Percentiles rank a stretch among this genome's conserved stretches.
phyloP scores from a whole-genome alignment of 305 asterid species.

The Plantago lanceolata region DNA sequence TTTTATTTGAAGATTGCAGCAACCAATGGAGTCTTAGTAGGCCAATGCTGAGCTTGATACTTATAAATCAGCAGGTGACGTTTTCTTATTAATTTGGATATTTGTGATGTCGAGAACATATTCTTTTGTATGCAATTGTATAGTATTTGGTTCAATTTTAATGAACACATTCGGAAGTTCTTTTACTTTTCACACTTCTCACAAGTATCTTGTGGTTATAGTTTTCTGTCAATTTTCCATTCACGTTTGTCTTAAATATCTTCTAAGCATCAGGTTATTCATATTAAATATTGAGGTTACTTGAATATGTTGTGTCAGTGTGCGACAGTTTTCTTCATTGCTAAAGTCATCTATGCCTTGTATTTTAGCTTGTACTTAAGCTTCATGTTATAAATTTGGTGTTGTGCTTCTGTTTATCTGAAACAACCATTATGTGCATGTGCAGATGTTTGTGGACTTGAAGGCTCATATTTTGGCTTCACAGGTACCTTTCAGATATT shows the following conservation, averaged over 20 bases:
- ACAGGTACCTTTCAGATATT: slow-evolving; percentile 46
- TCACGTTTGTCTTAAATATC: too few relatives aligned
- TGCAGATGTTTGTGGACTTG: slow-evolving; percentile 81
- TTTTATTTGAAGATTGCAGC: slow-evolving; percentile 84
- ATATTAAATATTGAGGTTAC: slow-evolving; percentile 1
- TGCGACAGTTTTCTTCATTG: slow-evolving; percentile 5
- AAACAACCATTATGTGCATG: slow-evolving; percentile 23
- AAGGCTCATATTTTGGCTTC: slow-evolving; percentile 82
- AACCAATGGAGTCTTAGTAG: slow-evolving; percentile 97
- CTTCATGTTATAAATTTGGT: slow-evolving; percentile 12
- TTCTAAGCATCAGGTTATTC: too few relatives aligned
- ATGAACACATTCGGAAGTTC: too few relatives aligned
- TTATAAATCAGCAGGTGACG: slow-evolving; percentile 80
- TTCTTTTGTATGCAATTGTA: not conserved
- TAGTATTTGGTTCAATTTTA: too few relatives aligned
- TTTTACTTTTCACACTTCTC: too few relatives aligned
- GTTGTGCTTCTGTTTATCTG: slow-evolving; percentile 20
- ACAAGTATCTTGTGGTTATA: too few relatives aligned
- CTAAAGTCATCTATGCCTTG: slow-evolving; percentile 9
- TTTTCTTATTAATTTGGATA: not conserved
- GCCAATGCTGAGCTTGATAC: slow-evolving; percentile 93
- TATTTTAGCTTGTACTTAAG: slow-evolving; percentile 1
- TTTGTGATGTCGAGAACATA: not conserved
- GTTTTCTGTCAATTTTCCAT: too few relatives aligned
- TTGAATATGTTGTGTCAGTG: not conserved